Base-by-base conservation (phyloP, 2,329 filamentous ascomycete species). In the Pseudopithomyces maydicus region DNA sequence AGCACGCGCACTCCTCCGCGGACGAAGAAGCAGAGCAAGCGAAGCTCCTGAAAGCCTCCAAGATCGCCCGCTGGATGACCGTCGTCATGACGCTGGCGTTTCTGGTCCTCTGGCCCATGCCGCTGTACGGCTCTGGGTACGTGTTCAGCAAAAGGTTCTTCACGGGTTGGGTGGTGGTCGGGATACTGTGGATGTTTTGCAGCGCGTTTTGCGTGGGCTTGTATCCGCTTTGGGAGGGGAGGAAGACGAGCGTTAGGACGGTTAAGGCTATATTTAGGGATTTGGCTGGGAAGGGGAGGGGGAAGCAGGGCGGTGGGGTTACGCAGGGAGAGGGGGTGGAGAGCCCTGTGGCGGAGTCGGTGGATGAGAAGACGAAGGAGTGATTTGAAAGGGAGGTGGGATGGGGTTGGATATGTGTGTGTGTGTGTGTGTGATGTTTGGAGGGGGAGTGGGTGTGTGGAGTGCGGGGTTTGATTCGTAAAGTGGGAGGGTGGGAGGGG, bases 101-200 rank as follows among this genome's bases (percentile, higher is more conserved):
- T 54, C 79, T 97, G 0, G 82, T 97, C 1, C 83, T 97, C 15
- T 97, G 92, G 92, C 92, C 93, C 0, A 94, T 97, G 84, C 92
- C 92, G 1, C 88, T 97, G 86, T 97, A 95, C 70, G 92, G 91
- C 11, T 83, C 83, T 0, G 85, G 85, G 0, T 97, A 97, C 72
- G 84, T 97, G 52, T 96, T 95, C 77, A 87, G 83, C 74, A 90
- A 91, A 80, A 82, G 82, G 22, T 95, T 95, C 80, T 95, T 94
- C 77, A 91, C 89, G 0, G 90, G 90, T 44, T 94, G 90, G 90
- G 85, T 92, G 11, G 82, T 86, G 1, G 70, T 75, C 7, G 73
- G 72, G 17, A 90, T 95, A 53, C 80, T 93, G 41, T 95, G 91
- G 91, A 83, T 94, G 64, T 92, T 92, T 73, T 86, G 84, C 66